Evolutionary conservation across 2,329 filamentous ascomycete species (phyloP).

Genomic region (Fusarium haematococcum): DNA sequence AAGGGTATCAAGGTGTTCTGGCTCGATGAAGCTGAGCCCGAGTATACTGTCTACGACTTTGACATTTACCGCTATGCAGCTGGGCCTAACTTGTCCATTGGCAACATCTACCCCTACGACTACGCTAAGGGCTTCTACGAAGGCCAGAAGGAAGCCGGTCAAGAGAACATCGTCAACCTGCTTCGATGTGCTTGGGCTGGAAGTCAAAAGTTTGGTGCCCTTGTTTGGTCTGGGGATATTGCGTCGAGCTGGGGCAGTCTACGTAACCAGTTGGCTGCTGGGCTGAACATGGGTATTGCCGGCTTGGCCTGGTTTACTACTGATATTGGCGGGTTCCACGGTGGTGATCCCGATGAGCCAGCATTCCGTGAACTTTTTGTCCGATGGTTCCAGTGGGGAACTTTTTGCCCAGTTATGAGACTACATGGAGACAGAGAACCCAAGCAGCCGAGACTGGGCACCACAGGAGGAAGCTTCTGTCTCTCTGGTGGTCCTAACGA

Average conservation of each 20-base stretch:
- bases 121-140: conserved; percentile 72
- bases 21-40: conserved; percentile 77
- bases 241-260: conserved; percentile 72
- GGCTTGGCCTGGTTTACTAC: conserved; percentile 78
- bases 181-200: conserved; percentile 63
- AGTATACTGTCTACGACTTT: conserved; percentile 74
- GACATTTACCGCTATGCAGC: conserved; percentile 66
- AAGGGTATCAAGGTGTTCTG: conserved; percentile 74
- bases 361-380: conserved; percentile 73
- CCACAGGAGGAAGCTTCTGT: conserved; percentile 54
- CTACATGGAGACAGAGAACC: conserved; percentile 76
- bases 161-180: conserved; percentile 68
- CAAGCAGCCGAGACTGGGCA: conserved; percentile 51
- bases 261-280: conserved; percentile 70
- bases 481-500: conserved; percentile 69
- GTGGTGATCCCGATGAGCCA: conserved; percentile 67
- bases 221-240: conserved; percentile 77
- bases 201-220: conserved; percentile 71
- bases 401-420: conserved; percentile 75
- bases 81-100: conserved; percentile 55
- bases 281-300: conserved; percentile 73
- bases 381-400: conserved; percentile 77
- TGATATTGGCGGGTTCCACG: conserved; percentile 78
- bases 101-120: conserved; percentile 70
- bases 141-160: conserved; percentile 64